Evolutionary conservation across 345 rosid genomes (phyloP), one percentile per base, ranked within the genome.

Genomic region (Brassica incana): DNA sequence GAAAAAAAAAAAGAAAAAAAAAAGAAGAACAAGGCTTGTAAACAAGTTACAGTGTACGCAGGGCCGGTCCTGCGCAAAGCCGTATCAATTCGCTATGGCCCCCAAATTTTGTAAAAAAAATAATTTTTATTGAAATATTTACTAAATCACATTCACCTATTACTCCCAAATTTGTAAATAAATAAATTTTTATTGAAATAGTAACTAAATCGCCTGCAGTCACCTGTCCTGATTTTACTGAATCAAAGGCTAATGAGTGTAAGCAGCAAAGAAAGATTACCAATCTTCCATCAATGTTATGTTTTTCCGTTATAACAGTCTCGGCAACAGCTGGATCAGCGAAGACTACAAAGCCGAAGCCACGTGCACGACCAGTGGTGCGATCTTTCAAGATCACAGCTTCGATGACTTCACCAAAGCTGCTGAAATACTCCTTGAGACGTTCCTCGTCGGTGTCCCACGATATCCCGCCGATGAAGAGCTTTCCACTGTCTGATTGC

Each of bases 381-480:
- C 99, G 91, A 85, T 95, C 99, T 82, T 93, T 95, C 97, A 95
- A 90, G 80, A 95, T 95, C 67, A 95, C 97, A 35, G 97, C 99
- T 71, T 95, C 99, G 82, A 89, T 88, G 67, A 93, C 98, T 82
- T 95, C 97, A 5, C 99, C 99, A 77, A 86, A 95, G 36, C 87
- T 81, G 75, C 91, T 77, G 73, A 95, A 95, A 82, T 95, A 93
- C 81, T 92, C 98, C 87, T 88, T 93, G 81, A 95, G 93, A 66
- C 93, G 91, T 36, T 93, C 99, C 83, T 95, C 99, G 83, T 91
- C 83, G 68, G 99, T 93, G 85, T 95, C 99, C 99, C 99, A 95
- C 5, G 99, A 95, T 79, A 95, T 93, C 52, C 99, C 99, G 67
- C 99, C 99, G 45, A 95, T 88, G 86, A 95, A 95, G 61, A 95